Conservation (phyloP, 2,329 filamentous ascomycete species). For the Polychaeton citri region DNA sequence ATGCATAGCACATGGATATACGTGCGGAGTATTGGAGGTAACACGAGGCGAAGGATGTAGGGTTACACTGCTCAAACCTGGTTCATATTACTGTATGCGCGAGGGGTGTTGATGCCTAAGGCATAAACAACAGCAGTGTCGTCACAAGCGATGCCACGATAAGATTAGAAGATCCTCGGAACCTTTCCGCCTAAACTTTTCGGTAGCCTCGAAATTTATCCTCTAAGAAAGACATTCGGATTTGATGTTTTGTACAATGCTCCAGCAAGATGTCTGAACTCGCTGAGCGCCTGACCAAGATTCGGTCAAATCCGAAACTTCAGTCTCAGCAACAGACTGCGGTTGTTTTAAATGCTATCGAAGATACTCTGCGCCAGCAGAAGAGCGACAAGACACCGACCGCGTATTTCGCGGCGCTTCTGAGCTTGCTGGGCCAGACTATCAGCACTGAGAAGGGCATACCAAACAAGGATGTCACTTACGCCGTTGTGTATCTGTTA, state of each 20-base stretch:
- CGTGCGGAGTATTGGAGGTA: too few relatives aligned
- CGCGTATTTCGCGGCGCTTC: constrained; percentile 88
- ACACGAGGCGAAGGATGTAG: too few relatives aligned
- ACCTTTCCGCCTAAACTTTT: background rate
- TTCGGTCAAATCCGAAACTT: constrained; percentile 79
- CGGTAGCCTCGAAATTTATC: background rate
- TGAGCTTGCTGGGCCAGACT: constrained; percentile 73
- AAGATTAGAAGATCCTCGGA: background rate
- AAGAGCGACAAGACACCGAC: constrained; percentile 73
- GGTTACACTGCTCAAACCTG: too few relatives aligned
- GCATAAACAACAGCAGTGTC: too few relatives aligned
- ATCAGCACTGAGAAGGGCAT: constrained; percentile 48
- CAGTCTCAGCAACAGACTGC: constrained; percentile 88
- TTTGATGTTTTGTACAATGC: background rate
- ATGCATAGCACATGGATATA: too few relatives aligned
- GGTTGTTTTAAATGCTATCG: constrained; percentile 78
- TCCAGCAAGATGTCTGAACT: constrained; percentile 29
- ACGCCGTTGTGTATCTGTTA: constrained; percentile 87
- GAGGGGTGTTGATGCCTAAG: too few relatives aligned
- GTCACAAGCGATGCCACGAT: too few relatives aligned
- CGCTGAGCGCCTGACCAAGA: constrained; percentile 90
- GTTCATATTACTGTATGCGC: too few relatives aligned
- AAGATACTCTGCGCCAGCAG: constrained; percentile 82
- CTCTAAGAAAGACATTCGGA: background rate
- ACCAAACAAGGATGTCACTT: constrained; percentile 68